Conservation (phyloP, 805 yeast genomes). For the Barnettozyma californica region DNA sequence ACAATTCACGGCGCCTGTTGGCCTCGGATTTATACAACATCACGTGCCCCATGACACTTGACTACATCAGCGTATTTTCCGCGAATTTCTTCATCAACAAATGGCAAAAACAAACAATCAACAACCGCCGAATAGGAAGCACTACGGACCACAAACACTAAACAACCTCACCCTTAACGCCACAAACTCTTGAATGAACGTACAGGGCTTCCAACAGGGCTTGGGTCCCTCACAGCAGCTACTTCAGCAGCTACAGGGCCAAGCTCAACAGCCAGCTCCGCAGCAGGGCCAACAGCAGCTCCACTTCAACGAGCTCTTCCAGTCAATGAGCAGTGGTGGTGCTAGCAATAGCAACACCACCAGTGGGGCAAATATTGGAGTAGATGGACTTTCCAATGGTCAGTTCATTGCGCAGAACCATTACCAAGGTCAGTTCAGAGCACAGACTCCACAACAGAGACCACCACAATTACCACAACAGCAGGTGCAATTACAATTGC, state of each 20-base stretch:
- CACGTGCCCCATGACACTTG: not conserved
- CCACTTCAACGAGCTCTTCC: constrained; percentile 22
- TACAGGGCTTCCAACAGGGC: constrained; percentile 24
- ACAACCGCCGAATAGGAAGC: not conserved
- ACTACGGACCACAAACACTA: not conserved
- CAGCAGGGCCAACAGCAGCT: constrained; percentile 15
- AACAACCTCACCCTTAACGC: not conserved
- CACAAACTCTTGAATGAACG: constrained; percentile 12
- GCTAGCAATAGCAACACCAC: constrained; percentile 4
- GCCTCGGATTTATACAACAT: not conserved
- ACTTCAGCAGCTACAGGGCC: constrained; percentile 23
- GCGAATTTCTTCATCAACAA: not conserved
- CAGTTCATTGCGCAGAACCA: constrained; percentile 35
- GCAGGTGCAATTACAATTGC: constrained; percentile 22
- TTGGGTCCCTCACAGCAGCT: constrained; percentile 24
- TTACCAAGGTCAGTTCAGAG: constrained; percentile 35
- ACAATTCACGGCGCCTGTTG: not conserved
- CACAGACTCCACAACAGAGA: constrained; percentile 29
- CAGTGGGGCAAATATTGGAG: not conserved
- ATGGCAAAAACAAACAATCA: constrained; percentile 6
- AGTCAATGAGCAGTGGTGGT: constrained; percentile 15
- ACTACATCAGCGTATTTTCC: not conserved
- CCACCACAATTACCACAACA: constrained; percentile 27
- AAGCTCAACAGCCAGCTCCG: constrained; percentile 17
- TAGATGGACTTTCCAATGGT: constrained; percentile 29